A percentile compares a stretch with the other conserved stretches of the same genome.
Evolutionary conservation across 257 asterid genomes (phyloP).

Genomic region (Lycium ferocissimum): DNA sequence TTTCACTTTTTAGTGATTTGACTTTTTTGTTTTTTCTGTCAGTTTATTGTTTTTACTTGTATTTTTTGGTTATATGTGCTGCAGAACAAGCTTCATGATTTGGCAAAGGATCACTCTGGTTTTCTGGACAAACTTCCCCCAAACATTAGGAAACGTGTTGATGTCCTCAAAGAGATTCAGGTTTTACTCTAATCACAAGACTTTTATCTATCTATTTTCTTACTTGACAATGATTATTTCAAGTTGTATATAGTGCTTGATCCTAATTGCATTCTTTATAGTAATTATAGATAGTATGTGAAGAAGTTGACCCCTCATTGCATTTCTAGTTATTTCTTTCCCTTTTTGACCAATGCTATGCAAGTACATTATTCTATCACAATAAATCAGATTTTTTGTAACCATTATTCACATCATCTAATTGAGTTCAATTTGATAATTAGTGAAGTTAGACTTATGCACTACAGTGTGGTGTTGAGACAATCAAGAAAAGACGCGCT

Average conservation of each 20-base stretch:
- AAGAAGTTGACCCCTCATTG: background rate
- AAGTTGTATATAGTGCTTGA: background rate
- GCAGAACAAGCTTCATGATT: slow-evolving; percentile 34
- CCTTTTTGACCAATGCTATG: background rate
- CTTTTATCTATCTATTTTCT: background rate
- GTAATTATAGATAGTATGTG: background rate
- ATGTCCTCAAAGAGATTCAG: slow-evolving; percentile 27
- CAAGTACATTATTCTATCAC: background rate
- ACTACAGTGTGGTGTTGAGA: background rate
- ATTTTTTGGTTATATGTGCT: background rate
- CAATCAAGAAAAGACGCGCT: background rate
- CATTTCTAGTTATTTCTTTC: background rate
- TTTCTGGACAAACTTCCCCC: background rate
- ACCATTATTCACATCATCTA: background rate
- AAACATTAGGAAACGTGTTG: slow-evolving; percentile 22
- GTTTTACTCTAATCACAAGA: background rate
- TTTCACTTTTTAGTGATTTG: background rate
- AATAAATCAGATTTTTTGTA: background rate
- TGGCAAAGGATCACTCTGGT: slow-evolving; percentile 26
- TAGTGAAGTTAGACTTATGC: background rate
- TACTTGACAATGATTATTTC: background rate
- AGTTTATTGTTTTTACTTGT: background rate
- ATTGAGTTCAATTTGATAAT: background rate
- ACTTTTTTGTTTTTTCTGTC: background rate
- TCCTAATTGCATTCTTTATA: background rate